A percentile compares a stretch with the other conserved stretches of the same genome.
phyloP scores from a whole-genome alignment of 805 yeast species.

The Saccharomycopsis selenospora region DNA sequence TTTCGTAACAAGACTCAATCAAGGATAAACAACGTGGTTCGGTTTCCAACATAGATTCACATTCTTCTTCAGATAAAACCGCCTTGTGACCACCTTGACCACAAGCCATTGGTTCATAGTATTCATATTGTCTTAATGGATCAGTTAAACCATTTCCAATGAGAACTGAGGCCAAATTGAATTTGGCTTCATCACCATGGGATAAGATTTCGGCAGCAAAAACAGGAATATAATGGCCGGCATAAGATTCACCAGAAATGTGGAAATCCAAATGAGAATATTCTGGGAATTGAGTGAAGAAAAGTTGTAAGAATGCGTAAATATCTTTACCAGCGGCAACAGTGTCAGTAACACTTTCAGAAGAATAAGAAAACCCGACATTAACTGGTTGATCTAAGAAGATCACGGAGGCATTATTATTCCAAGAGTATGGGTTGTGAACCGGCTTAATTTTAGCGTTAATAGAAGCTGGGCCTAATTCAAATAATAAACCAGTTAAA shows the following conservation, averaged over 20 bases:
- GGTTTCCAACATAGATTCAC: slow-evolving; percentile 55
- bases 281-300: slow-evolving; percentile 79
- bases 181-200: slow-evolving; percentile 25
- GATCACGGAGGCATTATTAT: slow-evolving; percentile 79
- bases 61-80: slow-evolving; percentile 61
- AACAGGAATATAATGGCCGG: slow-evolving; percentile 76
- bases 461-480: slow-evolving; percentile 82
- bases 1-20: slow-evolving; percentile 57
- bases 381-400: slow-evolving; percentile 92
- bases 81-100: slow-evolving; percentile 72
- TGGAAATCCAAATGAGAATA: slow-evolving; percentile 54
- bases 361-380: slow-evolving; percentile 84
- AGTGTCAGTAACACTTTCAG: slow-evolving; percentile 54
- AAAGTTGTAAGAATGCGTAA: slow-evolving; percentile 72
- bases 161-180: slow-evolving; percentile 67
- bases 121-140: slow-evolving; percentile 67
- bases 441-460: slow-evolving; percentile 59
- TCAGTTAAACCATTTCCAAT: slow-evolving; percentile 94
- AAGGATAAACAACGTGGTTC: slow-evolving; percentile 59
- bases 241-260: slow-evolving; percentile 80
- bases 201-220: slow-evolving; percentile 49
- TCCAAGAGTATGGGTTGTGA: slow-evolving; percentile 84
- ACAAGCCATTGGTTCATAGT: slow-evolving; percentile 92
- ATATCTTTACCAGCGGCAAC: slow-evolving; percentile 85
- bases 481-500: slow-evolving; percentile 82